Evolutionary conservation across 345 rosid genomes (phyloP).

Genomic region (Viola odorata): DNA sequence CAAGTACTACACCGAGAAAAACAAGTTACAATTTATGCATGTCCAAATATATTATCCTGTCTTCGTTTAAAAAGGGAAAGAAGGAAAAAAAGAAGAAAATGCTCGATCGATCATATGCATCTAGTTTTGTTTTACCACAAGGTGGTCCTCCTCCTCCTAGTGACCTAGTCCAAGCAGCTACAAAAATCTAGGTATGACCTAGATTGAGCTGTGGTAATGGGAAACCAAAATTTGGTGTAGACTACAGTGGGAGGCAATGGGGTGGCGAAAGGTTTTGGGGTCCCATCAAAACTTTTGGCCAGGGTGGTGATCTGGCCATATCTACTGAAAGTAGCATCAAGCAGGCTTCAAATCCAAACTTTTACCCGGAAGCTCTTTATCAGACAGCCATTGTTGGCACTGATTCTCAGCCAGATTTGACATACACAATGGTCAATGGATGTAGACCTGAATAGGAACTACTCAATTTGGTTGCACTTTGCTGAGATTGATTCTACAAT

Average conservation of each 20-base stretch:
- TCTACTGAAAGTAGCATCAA: conserved; percentile 62
- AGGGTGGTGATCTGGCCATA: conserved; percentile 47
- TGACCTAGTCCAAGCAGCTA: too few relatives aligned
- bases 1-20: too few relatives aligned
- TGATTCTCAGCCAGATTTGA: conserved; percentile 56
- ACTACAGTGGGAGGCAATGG: conserved; percentile 78
- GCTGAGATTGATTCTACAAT: conserved; percentile 80
- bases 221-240: conserved; percentile 61
- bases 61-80: too few relatives aligned
- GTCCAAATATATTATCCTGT: too few relatives aligned
- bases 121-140: too few relatives aligned
- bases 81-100: too few relatives aligned
- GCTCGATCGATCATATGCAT: too few relatives aligned
- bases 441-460: conserved; percentile 86
- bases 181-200: too few relatives aligned
- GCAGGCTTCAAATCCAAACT: conserved; percentile 69
- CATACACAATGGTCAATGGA: conserved; percentile 65
- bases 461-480: conserved; percentile 91
- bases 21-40: too few relatives aligned
- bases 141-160: too few relatives aligned
- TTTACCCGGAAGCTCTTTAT: conserved; percentile 82
- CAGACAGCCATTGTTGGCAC: conserved; percentile 71
- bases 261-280: conserved; percentile 99
- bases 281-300: conserved; percentile 52
- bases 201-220: conserved; percentile 80